These are phyloP conservation scores for Globisporangium ultimum DNA, from an alignment of 352 stramenopile species.

Conservation along the genomic window DNA sequence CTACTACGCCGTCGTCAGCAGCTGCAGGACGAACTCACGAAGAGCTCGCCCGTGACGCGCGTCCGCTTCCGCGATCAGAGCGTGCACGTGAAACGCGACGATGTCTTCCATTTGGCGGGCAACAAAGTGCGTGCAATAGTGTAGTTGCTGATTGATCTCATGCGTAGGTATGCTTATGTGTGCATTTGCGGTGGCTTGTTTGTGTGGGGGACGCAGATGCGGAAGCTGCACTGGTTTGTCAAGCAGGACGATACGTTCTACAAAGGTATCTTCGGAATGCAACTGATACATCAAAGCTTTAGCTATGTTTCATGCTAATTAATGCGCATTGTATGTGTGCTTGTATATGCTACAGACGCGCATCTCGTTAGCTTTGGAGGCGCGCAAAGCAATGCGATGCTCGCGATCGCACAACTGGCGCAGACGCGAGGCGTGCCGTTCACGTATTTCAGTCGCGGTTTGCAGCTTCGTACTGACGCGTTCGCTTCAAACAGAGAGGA, in stretches of 20 bases:
- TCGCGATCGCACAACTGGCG: constrained; percentile 79
- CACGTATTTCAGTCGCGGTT: constrained; percentile 75
- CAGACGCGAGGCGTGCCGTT: constrained; percentile 67
- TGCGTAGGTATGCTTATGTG: too few species aligned
- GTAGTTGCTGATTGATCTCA: background rate
- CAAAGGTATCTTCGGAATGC: constrained; percentile 19
- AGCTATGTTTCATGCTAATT: background rate
- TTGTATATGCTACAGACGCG: constrained; percentile 13
- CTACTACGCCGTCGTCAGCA: background rate
- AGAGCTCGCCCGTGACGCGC: constrained; percentile 49
- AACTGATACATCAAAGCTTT: background rate
- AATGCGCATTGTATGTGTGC: background rate
- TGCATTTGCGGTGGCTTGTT: background rate
- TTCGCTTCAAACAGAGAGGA: background rate
- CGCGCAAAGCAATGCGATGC: constrained; percentile 85
- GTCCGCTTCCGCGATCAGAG: constrained; percentile 61
- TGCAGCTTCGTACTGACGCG: constrained; percentile 15
- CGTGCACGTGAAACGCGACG: constrained; percentile 84
- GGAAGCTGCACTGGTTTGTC: constrained; percentile 81
- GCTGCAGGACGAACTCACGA: constrained; percentile 1
- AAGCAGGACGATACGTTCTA: constrained; percentile 63
- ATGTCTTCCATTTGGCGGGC: constrained; percentile 73
- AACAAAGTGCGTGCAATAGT: constrained; percentile 60
- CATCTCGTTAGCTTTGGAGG: constrained; percentile 79
- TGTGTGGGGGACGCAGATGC: constrained; percentile 42